A percentile compares a stretch with the other conserved stretches of the same genome.
Conservation (phyloP, 805 yeast species). For the Pichia ethanolica region DNA sequence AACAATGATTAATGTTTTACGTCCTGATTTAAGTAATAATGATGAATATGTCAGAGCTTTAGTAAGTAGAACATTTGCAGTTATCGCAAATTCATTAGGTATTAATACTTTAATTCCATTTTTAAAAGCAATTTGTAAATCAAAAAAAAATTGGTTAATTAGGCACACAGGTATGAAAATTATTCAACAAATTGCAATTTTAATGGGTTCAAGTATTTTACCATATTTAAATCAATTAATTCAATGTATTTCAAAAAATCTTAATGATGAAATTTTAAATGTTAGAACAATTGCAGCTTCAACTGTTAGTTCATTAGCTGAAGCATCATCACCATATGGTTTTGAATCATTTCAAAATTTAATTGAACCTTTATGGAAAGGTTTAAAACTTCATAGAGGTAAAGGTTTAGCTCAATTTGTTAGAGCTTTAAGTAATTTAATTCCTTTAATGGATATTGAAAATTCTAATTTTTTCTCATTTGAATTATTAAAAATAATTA, state of each 20-base stretch:
- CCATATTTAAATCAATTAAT: conserved; percentile 68
- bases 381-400: conserved; percentile 72
- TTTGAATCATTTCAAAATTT: conserved; percentile 75
- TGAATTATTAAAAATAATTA: conserved; percentile 59
- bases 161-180: conserved; percentile 76
- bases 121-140: conserved; percentile 67
- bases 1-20: conserved; percentile 65
- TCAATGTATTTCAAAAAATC: conserved; percentile 47
- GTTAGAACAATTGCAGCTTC: conserved; percentile 66
- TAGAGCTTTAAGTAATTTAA: conserved; percentile 67
- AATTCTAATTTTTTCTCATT: conserved; percentile 70
- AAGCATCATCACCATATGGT: conserved; percentile 80
- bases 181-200: conserved; percentile 65
- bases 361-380: conserved; percentile 75
- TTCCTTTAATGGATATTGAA: conserved; percentile 83
- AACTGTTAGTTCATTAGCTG: conserved; percentile 70
- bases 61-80: conserved; percentile 75
- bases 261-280: conserved; percentile 60
- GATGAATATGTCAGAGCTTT: conserved; percentile 77
- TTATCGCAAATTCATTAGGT: conserved; percentile 76
- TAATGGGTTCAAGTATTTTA: conserved; percentile 63
- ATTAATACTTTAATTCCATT: conserved; percentile 68
- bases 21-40: conserved; percentile 75
- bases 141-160: conserved; percentile 73
- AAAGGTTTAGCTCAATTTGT: conserved; percentile 67